phyloP scores from a whole-genome alignment of 1,139 yeast species.

The Eremothecium cymbalariae region DNA sequence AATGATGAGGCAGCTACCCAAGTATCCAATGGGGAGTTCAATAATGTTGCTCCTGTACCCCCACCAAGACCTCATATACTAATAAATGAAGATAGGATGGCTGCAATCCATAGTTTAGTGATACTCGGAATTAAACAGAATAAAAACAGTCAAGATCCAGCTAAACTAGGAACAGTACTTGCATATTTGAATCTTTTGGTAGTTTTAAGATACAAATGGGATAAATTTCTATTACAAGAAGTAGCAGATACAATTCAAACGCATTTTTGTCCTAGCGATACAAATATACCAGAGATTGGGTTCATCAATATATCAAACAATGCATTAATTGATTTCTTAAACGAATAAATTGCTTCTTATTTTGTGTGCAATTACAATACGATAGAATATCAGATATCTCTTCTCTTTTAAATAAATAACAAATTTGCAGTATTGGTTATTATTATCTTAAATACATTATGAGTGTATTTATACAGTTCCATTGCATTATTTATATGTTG shows the following conservation, averaged over 20 bases:
- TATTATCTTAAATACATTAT: too few species aligned
- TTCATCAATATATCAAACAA: conserved; percentile 24
- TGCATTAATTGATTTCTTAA: conserved; percentile 5
- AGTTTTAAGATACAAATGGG: conserved; percentile 25
- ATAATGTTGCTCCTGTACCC: conserved; percentile 14
- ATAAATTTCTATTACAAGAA: conserved; percentile 15
- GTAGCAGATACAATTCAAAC: conserved; percentile 15
- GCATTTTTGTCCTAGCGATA: conserved; percentile 8
- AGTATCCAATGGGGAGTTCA: too few species aligned
- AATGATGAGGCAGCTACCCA: too few species aligned
- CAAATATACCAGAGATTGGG: conserved; percentile 20
- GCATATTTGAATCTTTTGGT: conserved; percentile 25
- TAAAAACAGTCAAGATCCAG: conserved; percentile 6
- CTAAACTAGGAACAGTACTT: conserved; percentile 16
- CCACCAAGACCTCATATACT: conserved; percentile 27
- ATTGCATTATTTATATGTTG: too few species aligned
- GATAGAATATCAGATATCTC: too few species aligned
- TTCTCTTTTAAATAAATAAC: too few species aligned
- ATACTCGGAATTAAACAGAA: conserved; percentile 16
- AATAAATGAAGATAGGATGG: conserved; percentile 27
- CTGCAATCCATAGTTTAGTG: conserved; percentile 26
- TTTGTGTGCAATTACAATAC: too few species aligned
- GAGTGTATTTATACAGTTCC: too few species aligned
- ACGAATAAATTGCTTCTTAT: too few species aligned
- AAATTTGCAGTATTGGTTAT: too few species aligned